These are phyloP conservation scores for Sordariomycetes sp. DNA, from an alignment of 2,329 filamentous ascomycete genomes.

Conservation along the genomic window DNA sequence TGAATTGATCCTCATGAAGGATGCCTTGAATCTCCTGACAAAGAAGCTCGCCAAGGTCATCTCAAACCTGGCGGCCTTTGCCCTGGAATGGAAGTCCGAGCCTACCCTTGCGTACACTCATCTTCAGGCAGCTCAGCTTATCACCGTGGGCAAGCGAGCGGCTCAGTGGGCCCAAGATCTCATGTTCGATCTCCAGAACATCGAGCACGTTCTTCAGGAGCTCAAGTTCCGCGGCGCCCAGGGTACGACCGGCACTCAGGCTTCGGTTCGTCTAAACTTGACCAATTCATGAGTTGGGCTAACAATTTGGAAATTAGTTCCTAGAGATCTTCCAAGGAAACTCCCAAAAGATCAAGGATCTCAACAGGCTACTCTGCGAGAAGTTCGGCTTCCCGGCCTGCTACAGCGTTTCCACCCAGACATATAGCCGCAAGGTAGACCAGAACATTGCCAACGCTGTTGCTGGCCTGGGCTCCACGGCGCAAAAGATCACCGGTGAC, in stretches of 20 bases:
- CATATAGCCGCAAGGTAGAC: conserved; percentile 70
- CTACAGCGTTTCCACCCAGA: conserved; percentile 57
- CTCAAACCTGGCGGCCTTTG: conserved; percentile 63
- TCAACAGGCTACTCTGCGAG: conserved; percentile 46
- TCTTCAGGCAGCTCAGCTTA: conserved; percentile 44
- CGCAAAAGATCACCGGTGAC: conserved; percentile 59
- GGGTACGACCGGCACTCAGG: conserved; percentile 29
- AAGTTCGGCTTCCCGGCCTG: conserved; percentile 43
- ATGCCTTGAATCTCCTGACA: conserved; percentile 63
- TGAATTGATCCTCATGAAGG: conserved; percentile 59
- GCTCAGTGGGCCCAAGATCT: conserved; percentile 62
- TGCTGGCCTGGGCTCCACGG: conserved; percentile 68
- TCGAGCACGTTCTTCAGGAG: conserved; percentile 59
- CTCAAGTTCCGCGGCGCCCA: conserved; percentile 67
- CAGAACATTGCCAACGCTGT: conserved; percentile 74
- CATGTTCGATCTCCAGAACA: conserved; percentile 60
- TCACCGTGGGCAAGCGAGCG: conserved; percentile 45
- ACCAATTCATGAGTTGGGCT: too few relatives aligned
- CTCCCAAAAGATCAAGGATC: conserved; percentile 36
- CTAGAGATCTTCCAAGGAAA: conserved; percentile 35
- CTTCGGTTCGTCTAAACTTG: too few relatives aligned
- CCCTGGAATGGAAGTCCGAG: conserved; percentile 59
- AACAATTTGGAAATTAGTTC: too few relatives aligned
- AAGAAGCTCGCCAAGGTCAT: conserved; percentile 75
- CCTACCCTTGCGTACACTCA: conserved; percentile 74